A percentile compares a stretch with the other conserved stretches of the same genome.
Evolutionary conservation across 257 asterid genomes (phyloP).

Genomic region (Capsicum chinense): DNA sequence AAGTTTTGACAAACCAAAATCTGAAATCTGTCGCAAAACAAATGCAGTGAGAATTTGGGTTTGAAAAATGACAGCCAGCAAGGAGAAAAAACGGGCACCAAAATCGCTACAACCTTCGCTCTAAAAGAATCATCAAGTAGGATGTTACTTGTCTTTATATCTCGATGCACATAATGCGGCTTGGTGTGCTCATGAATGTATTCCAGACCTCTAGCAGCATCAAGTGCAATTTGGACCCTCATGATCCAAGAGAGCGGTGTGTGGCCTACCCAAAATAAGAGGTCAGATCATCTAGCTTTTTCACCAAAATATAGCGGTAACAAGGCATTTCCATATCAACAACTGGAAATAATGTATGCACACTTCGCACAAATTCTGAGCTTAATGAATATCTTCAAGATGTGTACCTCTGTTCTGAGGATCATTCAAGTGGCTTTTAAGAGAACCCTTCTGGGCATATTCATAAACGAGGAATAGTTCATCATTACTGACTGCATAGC

Average conservation of each 20-base stretch:
- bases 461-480: conserved; percentile 90
- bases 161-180: conserved; percentile 96
- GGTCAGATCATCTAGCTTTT: conserved; percentile 14
- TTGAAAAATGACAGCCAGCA: conserved; percentile 22
- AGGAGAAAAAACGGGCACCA: conserved; percentile 19
- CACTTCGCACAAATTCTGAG: neutral
- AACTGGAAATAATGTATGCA: conserved; percentile 10
- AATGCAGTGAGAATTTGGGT: conserved; percentile 33
- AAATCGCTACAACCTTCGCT: conserved; percentile 68
- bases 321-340: neutral
- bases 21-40: conserved; percentile 67
- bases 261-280: conserved; percentile 58
- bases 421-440: conserved; percentile 85
- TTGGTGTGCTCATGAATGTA: conserved; percentile 97
- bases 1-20: conserved; percentile 93
- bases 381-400: neutral
- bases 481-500: conserved; percentile 79
- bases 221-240: conserved; percentile 98
- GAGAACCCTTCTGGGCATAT: conserved; percentile 91
- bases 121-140: conserved; percentile 80
- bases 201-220: conserved; percentile 94
- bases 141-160: conserved; percentile 93
- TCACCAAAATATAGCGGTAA: conserved; percentile 12
- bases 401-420: conserved; percentile 79
- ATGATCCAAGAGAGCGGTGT: conserved; percentile 85